A percentile compares a stretch with the other conserved stretches of the same genome.
Conservation (phyloP, 768 basidiomycete species). For the Lentinula detonsa region DNA sequence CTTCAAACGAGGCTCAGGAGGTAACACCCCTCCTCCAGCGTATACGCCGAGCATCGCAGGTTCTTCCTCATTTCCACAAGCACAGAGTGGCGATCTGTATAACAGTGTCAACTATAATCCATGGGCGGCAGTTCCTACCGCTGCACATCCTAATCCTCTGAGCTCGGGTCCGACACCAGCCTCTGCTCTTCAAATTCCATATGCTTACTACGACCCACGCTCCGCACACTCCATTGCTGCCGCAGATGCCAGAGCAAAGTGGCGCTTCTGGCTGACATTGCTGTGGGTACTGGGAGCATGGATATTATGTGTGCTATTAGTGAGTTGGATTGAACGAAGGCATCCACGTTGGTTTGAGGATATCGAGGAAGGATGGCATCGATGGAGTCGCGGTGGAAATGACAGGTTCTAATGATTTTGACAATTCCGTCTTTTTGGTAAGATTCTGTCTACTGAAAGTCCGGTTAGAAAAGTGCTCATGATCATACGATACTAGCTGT, state of each 20-base stretch:
- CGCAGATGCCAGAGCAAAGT: constrained; percentile 30
- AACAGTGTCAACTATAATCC: constrained; percentile 6
- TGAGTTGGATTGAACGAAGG: constrained; percentile 5
- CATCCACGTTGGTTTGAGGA: not conserved
- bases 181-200: constrained; percentile 20
- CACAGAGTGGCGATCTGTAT: not conserved
- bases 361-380: not conserved
- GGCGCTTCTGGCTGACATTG: constrained; percentile 28
- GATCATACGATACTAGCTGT: not conserved
- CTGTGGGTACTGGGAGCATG: constrained; percentile 23
- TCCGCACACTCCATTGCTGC: constrained; percentile 21
- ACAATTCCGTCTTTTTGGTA: not conserved
- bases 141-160: not conserved
- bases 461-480: not conserved
- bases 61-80: not conserved
- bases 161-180: constrained; percentile 2
- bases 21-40: constrained; percentile 1
- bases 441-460: not conserved
- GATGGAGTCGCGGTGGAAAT: not conserved
- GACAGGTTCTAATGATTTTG: not conserved
- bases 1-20: not conserved
- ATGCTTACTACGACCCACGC: constrained; percentile 32
- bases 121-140: constrained; percentile 1
- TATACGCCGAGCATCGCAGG: not conserved
- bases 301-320: constrained; percentile 19